Conservation (phyloP, 805 yeast species). For the Metschnikowia reukaufii region DNA sequence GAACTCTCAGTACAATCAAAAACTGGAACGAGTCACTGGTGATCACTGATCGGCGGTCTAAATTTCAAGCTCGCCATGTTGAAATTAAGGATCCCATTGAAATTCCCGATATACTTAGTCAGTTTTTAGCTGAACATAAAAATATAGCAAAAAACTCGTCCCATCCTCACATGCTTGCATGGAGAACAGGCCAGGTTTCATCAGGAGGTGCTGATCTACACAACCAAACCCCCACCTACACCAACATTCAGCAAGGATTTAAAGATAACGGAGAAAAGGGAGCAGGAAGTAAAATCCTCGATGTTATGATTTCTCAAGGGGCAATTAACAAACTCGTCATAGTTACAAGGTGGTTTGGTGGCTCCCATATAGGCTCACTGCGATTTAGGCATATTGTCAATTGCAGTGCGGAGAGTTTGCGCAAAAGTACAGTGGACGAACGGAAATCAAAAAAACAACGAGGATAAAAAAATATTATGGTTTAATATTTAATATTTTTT, state of each 20-base stretch:
- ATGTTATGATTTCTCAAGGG: slow-evolving; percentile 49
- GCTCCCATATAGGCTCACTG: slow-evolving; percentile 67
- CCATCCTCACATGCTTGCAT: slow-evolving; percentile 75
- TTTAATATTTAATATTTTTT: too few relatives aligned
- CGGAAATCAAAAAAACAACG: not conserved
- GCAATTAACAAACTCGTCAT: slow-evolving; percentile 59
- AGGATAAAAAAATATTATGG: not conserved
- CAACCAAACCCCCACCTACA: slow-evolving; percentile 10
- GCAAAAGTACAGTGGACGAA: slow-evolving; percentile 4
- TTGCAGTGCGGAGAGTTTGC: slow-evolving; percentile 53
- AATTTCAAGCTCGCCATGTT: slow-evolving; percentile 64
- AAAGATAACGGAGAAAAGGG: slow-evolving; percentile 75
- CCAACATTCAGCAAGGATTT: slow-evolving; percentile 53
- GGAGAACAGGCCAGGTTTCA: slow-evolving; percentile 50
- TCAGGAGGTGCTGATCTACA: not conserved
- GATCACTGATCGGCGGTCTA: slow-evolving; percentile 54
- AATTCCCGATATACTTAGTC: slow-evolving; percentile 41
- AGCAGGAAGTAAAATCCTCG: slow-evolving; percentile 60
- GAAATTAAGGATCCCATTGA: slow-evolving; percentile 39
- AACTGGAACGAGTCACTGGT: slow-evolving; percentile 35
- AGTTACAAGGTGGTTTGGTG: slow-evolving; percentile 83
- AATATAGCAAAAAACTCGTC: slow-evolving; percentile 52
- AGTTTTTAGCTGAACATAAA: slow-evolving; percentile 47
- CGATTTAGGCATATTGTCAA: slow-evolving; percentile 67
- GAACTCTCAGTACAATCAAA: slow-evolving; percentile 12